These are phyloP conservation scores for Ogataea zsoltii DNA, from an alignment of 805 yeast species.

Conservation along the genomic window DNA sequence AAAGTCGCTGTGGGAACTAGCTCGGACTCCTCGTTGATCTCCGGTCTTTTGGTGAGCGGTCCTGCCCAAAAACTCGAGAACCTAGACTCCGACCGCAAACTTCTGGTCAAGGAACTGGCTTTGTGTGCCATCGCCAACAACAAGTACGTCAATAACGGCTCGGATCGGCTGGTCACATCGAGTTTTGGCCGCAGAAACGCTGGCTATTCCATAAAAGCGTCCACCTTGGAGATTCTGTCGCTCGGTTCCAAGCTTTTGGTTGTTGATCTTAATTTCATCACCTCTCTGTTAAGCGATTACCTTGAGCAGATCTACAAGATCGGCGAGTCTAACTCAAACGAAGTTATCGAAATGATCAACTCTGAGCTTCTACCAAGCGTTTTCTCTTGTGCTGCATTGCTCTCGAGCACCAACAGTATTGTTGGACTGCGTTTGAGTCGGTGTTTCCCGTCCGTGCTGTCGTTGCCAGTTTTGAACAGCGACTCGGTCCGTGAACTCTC, in stretches of 20 bases:
- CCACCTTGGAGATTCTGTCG: conserved; percentile 59
- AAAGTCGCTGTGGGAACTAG: conserved; percentile 20
- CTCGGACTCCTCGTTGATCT: conserved; percentile 12
- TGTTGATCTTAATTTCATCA: conserved; percentile 44
- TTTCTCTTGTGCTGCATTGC: conserved; percentile 36
- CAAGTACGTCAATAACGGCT: conserved; percentile 24
- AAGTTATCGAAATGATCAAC: conserved; percentile 49
- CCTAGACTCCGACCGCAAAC: conserved; percentile 12
- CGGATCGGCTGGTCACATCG: conserved; percentile 27
- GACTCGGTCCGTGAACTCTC: conserved; percentile 55
- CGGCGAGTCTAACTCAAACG: conserved; percentile 43
- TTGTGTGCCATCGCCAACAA: conserved; percentile 21
- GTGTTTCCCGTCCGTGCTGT: conserved; percentile 51
- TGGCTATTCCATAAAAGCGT: conserved; percentile 24
- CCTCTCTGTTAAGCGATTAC: conserved; percentile 49
- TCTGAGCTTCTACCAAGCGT: conserved; percentile 45
- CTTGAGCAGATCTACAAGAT: conserved; percentile 35
- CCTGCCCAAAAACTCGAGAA: conserved; percentile 6
- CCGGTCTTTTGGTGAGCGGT: conserved; percentile 14
- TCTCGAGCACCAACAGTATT: conserved; percentile 40
- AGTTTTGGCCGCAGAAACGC: conserved; percentile 29
- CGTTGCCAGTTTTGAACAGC: conserved; percentile 51
- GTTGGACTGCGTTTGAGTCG: conserved; percentile 38
- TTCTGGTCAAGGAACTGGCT: conserved; percentile 18
- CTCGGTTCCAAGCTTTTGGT: conserved; percentile 52